These are phyloP conservation scores for Acer yangbiense DNA, from an alignment of 345 rosid genomes.

Conservation along the genomic window DNA sequence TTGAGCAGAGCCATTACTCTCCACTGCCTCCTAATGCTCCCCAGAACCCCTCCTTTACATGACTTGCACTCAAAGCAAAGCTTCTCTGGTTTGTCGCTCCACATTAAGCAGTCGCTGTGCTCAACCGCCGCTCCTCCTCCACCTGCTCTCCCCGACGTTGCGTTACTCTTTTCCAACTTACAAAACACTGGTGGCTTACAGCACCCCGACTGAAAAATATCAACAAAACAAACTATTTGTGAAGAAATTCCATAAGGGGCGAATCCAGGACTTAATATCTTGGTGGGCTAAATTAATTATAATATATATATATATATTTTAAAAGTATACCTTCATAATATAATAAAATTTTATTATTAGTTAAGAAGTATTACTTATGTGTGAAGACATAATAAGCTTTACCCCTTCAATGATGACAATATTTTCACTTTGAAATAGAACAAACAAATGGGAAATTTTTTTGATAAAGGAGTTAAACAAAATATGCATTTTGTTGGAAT, in stretches of 20 bases:
- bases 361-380: too few relatives aligned
- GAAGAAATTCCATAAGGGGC: not conserved
- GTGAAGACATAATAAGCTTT: too few relatives aligned
- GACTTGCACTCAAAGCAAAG: constrained; percentile 58
- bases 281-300: too few relatives aligned
- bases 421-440: too few relatives aligned
- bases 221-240: not conserved
- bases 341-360: too few relatives aligned
- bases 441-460: too few relatives aligned
- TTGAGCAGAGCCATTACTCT: constrained; percentile 30
- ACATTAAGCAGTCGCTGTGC: constrained; percentile 43
- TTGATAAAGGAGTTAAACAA: too few relatives aligned
- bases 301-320: too few relatives aligned
- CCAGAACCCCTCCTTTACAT: constrained; percentile 57
- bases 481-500: too few relatives aligned
- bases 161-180: constrained; percentile 46
- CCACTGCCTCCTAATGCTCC: constrained; percentile 45
- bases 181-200: constrained; percentile 67
- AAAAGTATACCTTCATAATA: too few relatives aligned
- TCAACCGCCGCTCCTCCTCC: not conserved
- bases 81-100: constrained; percentile 47
- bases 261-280: too few relatives aligned
- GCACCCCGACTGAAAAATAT: constrained; percentile 52
- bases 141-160: constrained; percentile 42
- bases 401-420: too few relatives aligned